Conservation (phyloP, 2,329 filamentous ascomycete genomes). For the Penicillium decumbens region DNA sequence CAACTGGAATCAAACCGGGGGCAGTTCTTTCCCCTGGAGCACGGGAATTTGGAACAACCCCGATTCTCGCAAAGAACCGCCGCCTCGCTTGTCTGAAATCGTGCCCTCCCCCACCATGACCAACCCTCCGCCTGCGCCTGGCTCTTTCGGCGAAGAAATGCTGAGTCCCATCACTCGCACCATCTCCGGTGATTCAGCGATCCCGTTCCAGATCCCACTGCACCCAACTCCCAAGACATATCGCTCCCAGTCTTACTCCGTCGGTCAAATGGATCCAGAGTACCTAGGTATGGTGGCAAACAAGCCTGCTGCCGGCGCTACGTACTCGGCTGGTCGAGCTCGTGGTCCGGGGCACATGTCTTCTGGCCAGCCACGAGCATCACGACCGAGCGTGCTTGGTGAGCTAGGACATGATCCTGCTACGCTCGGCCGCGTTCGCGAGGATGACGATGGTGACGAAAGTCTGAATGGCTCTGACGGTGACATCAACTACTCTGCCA, state of each 20-base stretch:
- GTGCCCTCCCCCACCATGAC: conserved; percentile 68
- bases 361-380: conserved; percentile 73
- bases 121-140: conserved; percentile 47
- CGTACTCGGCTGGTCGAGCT: conserved; percentile 31
- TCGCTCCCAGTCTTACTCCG: conserved; percentile 93
- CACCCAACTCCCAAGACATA: conserved; percentile 90
- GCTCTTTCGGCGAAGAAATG: conserved; percentile 51
- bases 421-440: conserved; percentile 45
- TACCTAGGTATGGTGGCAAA: conserved; percentile 32
- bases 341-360: conserved; percentile 52
- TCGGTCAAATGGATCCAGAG: conserved; percentile 79
- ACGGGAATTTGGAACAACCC: conserved; percentile 71
- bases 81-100: conserved; percentile 68
- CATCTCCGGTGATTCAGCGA: conserved; percentile 51
- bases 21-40: conserved; percentile 62
- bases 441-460: conserved; percentile 47
- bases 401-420: conserved; percentile 45
- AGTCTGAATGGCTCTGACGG: conserved; percentile 39
- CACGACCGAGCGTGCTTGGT: conserved; percentile 51
- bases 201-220: conserved; percentile 81
- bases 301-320: conserved; percentile 25
- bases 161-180: conserved; percentile 48
- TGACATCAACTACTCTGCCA: conserved; percentile 34
- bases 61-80: conserved; percentile 69
- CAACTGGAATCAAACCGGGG: conserved; percentile 45